Percentiles rank a stretch among this genome's conserved stretches.
These are phyloP conservation scores for Phoma herbarum DNA, from an alignment of 2,329 filamentous ascomycete species.

Conservation along the genomic window DNA sequence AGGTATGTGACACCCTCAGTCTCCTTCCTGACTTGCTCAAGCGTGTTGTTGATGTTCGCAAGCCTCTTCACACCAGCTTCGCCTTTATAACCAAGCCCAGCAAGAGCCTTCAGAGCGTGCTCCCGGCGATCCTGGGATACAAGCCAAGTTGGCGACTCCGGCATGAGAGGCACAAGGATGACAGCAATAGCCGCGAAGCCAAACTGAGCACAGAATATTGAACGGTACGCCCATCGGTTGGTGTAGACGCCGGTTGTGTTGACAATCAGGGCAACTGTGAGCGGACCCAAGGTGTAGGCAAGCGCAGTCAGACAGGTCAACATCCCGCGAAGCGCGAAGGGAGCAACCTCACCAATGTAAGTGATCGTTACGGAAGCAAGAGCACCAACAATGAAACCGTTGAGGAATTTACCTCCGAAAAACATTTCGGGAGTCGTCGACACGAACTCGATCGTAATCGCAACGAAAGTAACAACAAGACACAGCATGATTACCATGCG, in stretches of 20 bases:
- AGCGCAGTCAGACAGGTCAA: background rate
- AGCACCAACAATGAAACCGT: background rate
- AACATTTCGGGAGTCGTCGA: background rate
- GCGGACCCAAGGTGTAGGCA: background rate
- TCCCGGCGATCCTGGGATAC: background rate
- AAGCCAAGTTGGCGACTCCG: background rate
- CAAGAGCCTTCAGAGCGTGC: background rate
- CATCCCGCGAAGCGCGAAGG: background rate
- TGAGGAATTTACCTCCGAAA: background rate
- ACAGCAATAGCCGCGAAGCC: background rate
- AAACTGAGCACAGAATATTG: background rate
- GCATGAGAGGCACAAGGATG: background rate
- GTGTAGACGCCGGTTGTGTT: background rate
- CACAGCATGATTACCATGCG: background rate
- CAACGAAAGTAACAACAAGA: background rate
- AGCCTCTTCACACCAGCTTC: background rate
- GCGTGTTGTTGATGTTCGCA: background rate
- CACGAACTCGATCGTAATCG: background rate
- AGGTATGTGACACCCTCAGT: constrained; percentile 70
- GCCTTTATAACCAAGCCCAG: background rate
- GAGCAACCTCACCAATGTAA: background rate
- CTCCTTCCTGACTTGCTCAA: constrained; percentile 31
- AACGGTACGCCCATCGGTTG: background rate
- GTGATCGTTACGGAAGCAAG: background rate
- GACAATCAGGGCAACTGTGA: background rate